Conservation (phyloP, 2,329 filamentous ascomycete genomes). For the Sordariomycetes sp. region DNA sequence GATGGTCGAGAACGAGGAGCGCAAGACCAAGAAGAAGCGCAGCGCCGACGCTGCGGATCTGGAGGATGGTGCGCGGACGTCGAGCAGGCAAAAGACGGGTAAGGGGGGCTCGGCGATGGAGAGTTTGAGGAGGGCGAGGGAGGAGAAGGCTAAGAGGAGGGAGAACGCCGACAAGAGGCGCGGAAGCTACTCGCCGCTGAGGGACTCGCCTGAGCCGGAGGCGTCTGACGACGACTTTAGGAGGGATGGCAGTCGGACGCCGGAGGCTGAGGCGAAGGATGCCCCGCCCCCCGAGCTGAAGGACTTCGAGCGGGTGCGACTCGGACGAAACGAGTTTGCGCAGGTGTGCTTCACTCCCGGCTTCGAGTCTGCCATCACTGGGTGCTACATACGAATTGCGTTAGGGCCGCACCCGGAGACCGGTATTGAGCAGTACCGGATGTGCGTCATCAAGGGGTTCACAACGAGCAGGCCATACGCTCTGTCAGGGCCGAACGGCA, state of each 20-base stretch:
- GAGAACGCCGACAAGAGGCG: constrained; percentile 50
- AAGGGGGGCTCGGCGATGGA: constrained; percentile 59
- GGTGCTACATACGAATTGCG: constrained; percentile 78
- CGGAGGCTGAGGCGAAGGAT: constrained; percentile 56
- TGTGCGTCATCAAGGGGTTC: constrained; percentile 82
- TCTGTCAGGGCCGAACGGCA: constrained; percentile 67
- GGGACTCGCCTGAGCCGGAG: constrained; percentile 36
- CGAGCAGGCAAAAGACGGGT: constrained; percentile 57
- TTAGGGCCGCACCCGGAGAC: constrained; percentile 69
- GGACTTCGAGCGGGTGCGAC: constrained; percentile 76
- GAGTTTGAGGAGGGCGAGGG: constrained; percentile 48
- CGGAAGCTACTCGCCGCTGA: constrained; percentile 32
- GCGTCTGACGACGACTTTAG: constrained; percentile 69
- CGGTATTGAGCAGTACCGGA: constrained; percentile 71
- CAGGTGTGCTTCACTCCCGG: constrained; percentile 89
- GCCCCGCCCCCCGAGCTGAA: constrained; percentile 62
- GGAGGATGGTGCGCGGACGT: constrained; percentile 67
- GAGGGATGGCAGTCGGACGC: constrained; percentile 42
- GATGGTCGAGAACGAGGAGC: constrained; percentile 61
- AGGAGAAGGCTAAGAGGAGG: constrained; percentile 44
- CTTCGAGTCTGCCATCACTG: constrained; percentile 72
- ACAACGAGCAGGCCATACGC: constrained; percentile 73
- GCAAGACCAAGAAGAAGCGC: constrained; percentile 54
- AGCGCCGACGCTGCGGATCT: constrained; percentile 72
- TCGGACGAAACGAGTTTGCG: constrained; percentile 79